These are phyloP conservation scores for Monilinia aucupariae DNA, from an alignment of 2,329 filamentous ascomycete species.

Conservation along the genomic window DNA sequence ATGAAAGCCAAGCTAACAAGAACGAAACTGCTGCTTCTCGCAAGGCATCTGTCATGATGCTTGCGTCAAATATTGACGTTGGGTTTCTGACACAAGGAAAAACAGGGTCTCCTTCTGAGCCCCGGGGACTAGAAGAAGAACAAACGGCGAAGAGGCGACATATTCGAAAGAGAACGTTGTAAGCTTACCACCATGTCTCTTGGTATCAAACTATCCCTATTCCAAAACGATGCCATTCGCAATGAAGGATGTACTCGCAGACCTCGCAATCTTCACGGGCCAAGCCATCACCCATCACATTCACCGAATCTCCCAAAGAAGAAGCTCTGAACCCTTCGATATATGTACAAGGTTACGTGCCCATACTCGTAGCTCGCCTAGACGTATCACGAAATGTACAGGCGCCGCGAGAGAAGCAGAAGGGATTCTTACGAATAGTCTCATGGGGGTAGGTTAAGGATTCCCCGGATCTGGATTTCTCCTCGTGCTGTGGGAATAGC, in stretches of 20 bases:
- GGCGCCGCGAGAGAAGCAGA: neutral
- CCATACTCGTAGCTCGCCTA: neutral
- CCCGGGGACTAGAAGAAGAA: neutral
- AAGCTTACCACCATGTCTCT: slow-evolving; percentile 16
- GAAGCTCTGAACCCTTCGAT: slow-evolving; percentile 1
- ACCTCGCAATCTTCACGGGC: neutral
- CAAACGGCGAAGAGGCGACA: neutral
- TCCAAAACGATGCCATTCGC: neutral
- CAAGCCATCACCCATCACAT: neutral
- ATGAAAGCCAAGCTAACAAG: neutral
- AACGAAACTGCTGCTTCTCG: neutral
- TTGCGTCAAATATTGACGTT: neutral
- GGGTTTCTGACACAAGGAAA: neutral
- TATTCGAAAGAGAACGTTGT: slow-evolving; percentile 3
- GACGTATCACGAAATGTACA: neutral
- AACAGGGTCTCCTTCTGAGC: neutral
- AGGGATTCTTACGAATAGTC: neutral
- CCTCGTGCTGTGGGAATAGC: neutral
- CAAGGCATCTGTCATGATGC: neutral
- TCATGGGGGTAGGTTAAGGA: neutral
- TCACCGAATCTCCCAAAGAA: slow-evolving; percentile 1
- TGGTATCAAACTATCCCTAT: neutral
- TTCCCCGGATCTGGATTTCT: slow-evolving; percentile 2
- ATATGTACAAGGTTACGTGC: neutral
- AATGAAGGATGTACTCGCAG: neutral